These are phyloP conservation scores for Hemisphaericaspora xylofermentans DNA, from an alignment of 1,139 yeast genomes.

Conservation along the genomic window DNA sequence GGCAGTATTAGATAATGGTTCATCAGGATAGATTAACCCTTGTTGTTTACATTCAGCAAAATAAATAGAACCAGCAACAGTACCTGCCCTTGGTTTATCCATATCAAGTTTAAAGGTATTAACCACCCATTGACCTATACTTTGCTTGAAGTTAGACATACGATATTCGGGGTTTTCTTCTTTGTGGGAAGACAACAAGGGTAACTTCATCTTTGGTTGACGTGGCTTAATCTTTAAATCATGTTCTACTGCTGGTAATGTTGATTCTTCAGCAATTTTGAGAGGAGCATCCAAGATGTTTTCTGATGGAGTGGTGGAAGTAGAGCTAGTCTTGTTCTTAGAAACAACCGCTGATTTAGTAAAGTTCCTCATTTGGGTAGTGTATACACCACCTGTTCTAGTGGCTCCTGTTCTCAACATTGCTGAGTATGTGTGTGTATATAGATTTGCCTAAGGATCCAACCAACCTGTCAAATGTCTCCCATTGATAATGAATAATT, in stretches of 20 bases:
- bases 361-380: background rate
- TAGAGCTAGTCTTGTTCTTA: background rate
- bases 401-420: background rate
- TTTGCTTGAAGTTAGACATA: conserved; percentile 68
- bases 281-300: conserved; percentile 35
- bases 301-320: conserved; percentile 7
- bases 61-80: conserved; percentile 87
- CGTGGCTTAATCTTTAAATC: conserved; percentile 39
- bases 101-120: conserved; percentile 73
- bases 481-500: background rate
- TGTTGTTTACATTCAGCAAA: conserved; percentile 85
- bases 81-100: conserved; percentile 91
- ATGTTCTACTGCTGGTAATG: conserved; percentile 47
- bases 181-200: conserved; percentile 52
- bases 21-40: conserved; percentile 73
- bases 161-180: conserved; percentile 52
- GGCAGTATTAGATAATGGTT: conserved; percentile 64
- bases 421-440: background rate
- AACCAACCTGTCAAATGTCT: background rate
- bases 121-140: conserved; percentile 71
- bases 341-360: background rate
- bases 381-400: background rate
- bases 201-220: conserved; percentile 43
- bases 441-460: background rate
- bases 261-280: conserved; percentile 48